Base-by-base conservation (phyloP, 2,329 filamentous ascomycete genomes). In the Elsinoe arachidis region DNA sequence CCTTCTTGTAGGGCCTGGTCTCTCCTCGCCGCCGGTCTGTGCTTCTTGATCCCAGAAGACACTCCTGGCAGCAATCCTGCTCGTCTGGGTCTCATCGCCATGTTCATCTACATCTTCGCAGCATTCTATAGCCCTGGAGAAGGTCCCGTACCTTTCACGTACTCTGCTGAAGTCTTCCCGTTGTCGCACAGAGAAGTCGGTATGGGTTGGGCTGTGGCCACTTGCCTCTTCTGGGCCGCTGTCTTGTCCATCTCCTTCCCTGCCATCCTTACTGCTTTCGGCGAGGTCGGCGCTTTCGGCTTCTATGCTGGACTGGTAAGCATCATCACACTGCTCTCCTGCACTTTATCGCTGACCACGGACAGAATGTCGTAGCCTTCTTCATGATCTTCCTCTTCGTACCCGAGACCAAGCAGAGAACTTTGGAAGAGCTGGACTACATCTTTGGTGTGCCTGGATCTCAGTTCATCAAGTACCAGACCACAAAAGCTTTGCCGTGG, bases 311-410 rank as follows among this genome's bases (percentile, higher is more conserved):
- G 54, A 6, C 14, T 55, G 46, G 44, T 47, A 23, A 47, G 26
- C n/a, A 3, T 23, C n/a, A n/a, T n/a, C n/a, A n/a, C n/a, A n/a
- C n/a, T n/a, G n/a, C n/a, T n/a, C n/a, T n/a, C n/a, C n/a, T n/a
- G n/a, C n/a, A n/a, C n/a, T n/a, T n/a, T n/a, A n/a, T 37, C 5
- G 19, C 49, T 53, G 23, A 35, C 14, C 38, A 21, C 2, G 80
- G 71, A 0, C 70, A 86, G 6, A 87, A 87, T 61, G 62, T 84
- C 3, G 65, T 80, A 1, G 83, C 83, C 0, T 73, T 85, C 14
- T 58, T 81, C 21, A 79, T 87, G 73, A 85, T 86, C 61, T 85
- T 84, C 72, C 60, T 68, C 53, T 78, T 80, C 70, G 80, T 80
- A 66, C 75, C 75, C 0, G 76, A 78, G 66, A 78, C 76, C 1